Conservation (phyloP, 139 green algal species). For the Closterium sp. region DNA sequence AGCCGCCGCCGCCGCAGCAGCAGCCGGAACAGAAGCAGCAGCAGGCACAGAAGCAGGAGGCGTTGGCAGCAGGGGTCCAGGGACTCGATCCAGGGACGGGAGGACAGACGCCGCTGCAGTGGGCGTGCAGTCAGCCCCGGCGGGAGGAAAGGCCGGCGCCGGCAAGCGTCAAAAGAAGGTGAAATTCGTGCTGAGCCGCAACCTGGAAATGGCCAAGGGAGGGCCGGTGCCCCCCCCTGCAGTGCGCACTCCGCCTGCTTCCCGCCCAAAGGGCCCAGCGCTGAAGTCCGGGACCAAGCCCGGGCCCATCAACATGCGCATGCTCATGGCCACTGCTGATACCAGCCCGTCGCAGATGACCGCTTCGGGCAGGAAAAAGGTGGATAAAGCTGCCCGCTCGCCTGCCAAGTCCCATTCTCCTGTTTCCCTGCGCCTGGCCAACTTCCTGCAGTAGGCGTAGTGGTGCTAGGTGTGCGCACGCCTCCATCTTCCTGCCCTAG, state of each 20-base stretch:
- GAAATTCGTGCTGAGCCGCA: slow-evolving; percentile 70
- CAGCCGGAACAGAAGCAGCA: too few relatives aligned
- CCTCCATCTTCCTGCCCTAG: slow-evolving; percentile 68
- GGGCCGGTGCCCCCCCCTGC: slow-evolving; percentile 63
- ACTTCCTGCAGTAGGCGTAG: background rate
- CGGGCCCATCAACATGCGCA: slow-evolving; percentile 20
- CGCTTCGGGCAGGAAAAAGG: background rate
- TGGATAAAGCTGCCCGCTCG: background rate
- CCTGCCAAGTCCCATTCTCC: background rate
- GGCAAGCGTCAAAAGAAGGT: slow-evolving; percentile 51
- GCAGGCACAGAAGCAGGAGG: background rate
- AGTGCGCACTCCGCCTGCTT: slow-evolving; percentile 70
- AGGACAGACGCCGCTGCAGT: background rate
- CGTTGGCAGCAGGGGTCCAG: background rate
- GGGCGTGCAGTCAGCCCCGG: background rate
- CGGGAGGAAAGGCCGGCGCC: background rate
- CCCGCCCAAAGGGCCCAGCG: slow-evolving; percentile 63
- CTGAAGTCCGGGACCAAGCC: slow-evolving; percentile 25
- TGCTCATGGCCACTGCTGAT: background rate
- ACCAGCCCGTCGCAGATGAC: background rate
- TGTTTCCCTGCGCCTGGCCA: background rate
- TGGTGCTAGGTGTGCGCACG: too few relatives aligned
- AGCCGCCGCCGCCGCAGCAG: background rate
- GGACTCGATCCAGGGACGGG: background rate
- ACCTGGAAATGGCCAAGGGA: slow-evolving; percentile 72